Base-by-base conservation (phyloP, 2,329 filamentous ascomycete genomes). In the Aspergillus luchuensis region DNA sequence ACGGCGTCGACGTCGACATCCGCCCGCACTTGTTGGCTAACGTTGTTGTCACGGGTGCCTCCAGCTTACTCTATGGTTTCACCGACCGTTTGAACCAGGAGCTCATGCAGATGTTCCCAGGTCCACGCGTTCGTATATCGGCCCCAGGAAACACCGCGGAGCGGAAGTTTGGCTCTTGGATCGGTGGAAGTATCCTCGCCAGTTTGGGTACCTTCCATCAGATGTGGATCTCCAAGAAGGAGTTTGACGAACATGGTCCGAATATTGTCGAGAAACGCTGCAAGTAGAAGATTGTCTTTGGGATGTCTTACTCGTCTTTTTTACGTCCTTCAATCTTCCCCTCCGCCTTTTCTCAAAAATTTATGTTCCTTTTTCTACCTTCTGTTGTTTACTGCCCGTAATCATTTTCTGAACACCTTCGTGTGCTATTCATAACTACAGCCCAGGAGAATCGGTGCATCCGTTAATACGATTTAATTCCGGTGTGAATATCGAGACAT, bases 151-250 rank as follows among this genome's bases (percentile, higher is more conserved):
- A 94, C 69, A 91, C 91, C 0, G 91, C 89, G 39, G 96, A 99
- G 83, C 83, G 96, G 57, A 90, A 92, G 66, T 98, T 96, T 76
- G 93, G 91, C 21, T 89, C 91, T 53, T 99, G 95, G 94, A 92
- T 99, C 67, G 95, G 96, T 50, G 95, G 95, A 49, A 97, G 92
- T 78, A 97, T 99, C 69, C 81, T 99, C 67, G 93, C 91, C 6
- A 97, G 93, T 77, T 78, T 99, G 79, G 96, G 96, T 8, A 97
- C 93, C 13, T 99, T 99, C 80, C 95, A 99, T 80, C 95, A 99
- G 82, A 94, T 99, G 90, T 99, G 95, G 95, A 96, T 99, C 69
- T 94, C 90, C 23, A 91, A 88, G 78, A 96, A 97, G 82, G 95
- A 99, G 81, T 98, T 97, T 71, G 92, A 97, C 66, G 96, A 99